Evolutionary conservation across 208 protist species (phyloP).

Genomic region (Crithidia sp.): DNA sequence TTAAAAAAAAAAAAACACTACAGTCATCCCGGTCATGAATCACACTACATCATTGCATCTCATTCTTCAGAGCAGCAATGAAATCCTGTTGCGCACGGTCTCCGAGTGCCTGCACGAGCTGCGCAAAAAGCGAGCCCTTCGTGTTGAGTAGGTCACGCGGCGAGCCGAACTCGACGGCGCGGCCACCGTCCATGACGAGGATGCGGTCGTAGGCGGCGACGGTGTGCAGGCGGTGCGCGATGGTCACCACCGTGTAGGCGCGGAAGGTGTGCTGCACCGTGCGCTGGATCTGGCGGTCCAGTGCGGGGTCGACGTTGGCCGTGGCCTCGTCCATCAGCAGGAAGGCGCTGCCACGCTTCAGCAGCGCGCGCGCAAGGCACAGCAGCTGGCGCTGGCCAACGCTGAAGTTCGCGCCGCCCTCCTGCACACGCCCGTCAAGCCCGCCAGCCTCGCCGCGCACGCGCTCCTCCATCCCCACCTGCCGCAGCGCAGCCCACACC

Average conservation of each 20-base stretch:
- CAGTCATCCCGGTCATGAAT: neutral
- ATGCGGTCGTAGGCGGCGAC: constrained; percentile 68
- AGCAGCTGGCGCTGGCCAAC: constrained; percentile 80
- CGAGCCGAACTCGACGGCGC: constrained; percentile 22
- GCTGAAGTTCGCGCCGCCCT: constrained; percentile 72
- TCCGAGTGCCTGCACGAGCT: constrained; percentile 3
- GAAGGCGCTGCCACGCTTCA: constrained; percentile 54
- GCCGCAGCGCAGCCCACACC: constrained; percentile 52
- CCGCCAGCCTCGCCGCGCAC: constrained; percentile 29
- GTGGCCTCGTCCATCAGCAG: constrained; percentile 83
- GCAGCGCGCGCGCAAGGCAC: constrained; percentile 71
- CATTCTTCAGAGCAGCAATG: no score
- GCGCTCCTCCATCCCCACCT: constrained; percentile 49
- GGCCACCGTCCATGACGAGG: constrained; percentile 65
- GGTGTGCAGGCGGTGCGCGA: constrained; percentile 74
- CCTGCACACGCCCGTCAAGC: constrained; percentile 49
- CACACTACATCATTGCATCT: no score
- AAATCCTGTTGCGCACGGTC: constrained; percentile 10
- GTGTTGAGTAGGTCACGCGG: constrained; percentile 12
- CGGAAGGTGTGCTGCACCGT: constrained; percentile 52
- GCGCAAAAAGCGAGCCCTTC: constrained; percentile 2
- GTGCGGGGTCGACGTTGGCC: constrained; percentile 61
- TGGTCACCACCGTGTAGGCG: constrained; percentile 68
- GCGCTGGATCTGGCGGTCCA: constrained; percentile 64
- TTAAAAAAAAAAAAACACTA: no score